Percentiles rank a stretch among this genome's conserved stretches.
Evolutionary conservation across 805 yeast species (phyloP).

Genomic region (Metschnikowia peoriensis): DNA sequence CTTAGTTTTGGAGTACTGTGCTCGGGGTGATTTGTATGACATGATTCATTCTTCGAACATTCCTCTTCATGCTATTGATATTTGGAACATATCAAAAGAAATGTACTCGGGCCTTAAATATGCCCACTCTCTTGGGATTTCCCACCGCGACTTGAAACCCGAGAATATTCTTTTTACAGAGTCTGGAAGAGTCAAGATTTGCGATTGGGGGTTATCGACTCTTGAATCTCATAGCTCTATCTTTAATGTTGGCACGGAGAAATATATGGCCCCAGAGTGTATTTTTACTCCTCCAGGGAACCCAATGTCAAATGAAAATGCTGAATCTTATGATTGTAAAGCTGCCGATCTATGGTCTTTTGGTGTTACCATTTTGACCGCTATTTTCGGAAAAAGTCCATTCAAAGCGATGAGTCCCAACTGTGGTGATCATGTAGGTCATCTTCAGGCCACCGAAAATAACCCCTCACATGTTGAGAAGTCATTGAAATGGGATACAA

Average conservation of each 20-base stretch:
- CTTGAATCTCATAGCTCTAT: slow-evolving; percentile 22
- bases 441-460: slow-evolving; percentile 8
- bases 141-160: slow-evolving; percentile 73
- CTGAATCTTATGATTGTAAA: slow-evolving; percentile 38
- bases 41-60: slow-evolving; percentile 31
- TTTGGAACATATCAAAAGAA: slow-evolving; percentile 47
- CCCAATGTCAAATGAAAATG: slow-evolving; percentile 4
- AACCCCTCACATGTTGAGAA: slow-evolving; percentile 9
- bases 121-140: slow-evolving; percentile 58
- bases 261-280: slow-evolving; percentile 59
- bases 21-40: slow-evolving; percentile 68
- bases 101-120: slow-evolving; percentile 49
- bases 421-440: slow-evolving; percentile 6
- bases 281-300: slow-evolving; percentile 19
- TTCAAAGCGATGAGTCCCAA: slow-evolving; percentile 35
- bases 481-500: slow-evolving; percentile 34
- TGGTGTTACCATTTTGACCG: slow-evolving; percentile 49
- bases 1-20: slow-evolving; percentile 64
- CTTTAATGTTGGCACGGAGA: slow-evolving; percentile 54
- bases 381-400: slow-evolving; percentile 53
- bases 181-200: slow-evolving; percentile 55
- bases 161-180: slow-evolving; percentile 60
- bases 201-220: slow-evolving; percentile 75
- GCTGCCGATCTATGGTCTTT: slow-evolving; percentile 56
- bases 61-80: slow-evolving; percentile 23